Percentiles rank a stretch among this genome's conserved stretches.
phyloP scores from a whole-genome alignment of 345 rosid species.

The Iberis pinnata region DNA sequence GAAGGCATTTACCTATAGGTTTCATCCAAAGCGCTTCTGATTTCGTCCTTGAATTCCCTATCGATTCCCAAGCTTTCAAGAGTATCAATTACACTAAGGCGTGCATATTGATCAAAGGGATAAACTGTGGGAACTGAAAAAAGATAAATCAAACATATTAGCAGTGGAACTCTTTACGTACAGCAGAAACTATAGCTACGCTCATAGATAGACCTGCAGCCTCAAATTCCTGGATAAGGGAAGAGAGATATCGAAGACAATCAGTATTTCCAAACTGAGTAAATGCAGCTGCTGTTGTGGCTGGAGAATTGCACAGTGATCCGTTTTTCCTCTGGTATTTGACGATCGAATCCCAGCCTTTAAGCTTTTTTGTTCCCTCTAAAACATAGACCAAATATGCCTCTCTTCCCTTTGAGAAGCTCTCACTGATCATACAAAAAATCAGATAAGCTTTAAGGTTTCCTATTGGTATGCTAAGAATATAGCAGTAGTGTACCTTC shows the following conservation, averaged over 20 bases:
- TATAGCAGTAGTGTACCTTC: constrained; percentile 35
- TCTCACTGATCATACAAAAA: constrained; percentile 23
- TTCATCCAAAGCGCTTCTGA: constrained; percentile 42
- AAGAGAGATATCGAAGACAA: constrained; percentile 56
- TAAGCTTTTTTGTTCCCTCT: constrained; percentile 54
- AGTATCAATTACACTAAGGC: constrained; percentile 50
- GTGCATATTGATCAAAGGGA: constrained; percentile 51
- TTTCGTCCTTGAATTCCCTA: constrained; percentile 54
- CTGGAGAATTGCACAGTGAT: constrained; percentile 77
- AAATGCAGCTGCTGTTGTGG: constrained; percentile 77
- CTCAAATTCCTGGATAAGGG: constrained; percentile 52
- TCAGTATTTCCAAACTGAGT: constrained; percentile 40
- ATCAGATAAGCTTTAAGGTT: background rate
- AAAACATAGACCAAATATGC: constrained; percentile 58
- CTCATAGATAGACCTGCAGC: constrained; percentile 45
- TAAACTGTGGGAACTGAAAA: constrained; percentile 67
- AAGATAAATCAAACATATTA: constrained; percentile 16
- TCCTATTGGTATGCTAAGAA: background rate
- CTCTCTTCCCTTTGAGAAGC: constrained; percentile 40
- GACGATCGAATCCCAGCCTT: constrained; percentile 57
- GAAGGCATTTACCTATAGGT: constrained; percentile 46
- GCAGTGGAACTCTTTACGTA: background rate
- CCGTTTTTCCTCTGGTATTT: constrained; percentile 71
- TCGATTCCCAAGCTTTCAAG: constrained; percentile 67
- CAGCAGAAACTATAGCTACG: background rate